These are phyloP conservation scores for Fusarium nematophilum DNA, from an alignment of 2,329 filamentous ascomycete genomes.

Conservation along the genomic window DNA sequence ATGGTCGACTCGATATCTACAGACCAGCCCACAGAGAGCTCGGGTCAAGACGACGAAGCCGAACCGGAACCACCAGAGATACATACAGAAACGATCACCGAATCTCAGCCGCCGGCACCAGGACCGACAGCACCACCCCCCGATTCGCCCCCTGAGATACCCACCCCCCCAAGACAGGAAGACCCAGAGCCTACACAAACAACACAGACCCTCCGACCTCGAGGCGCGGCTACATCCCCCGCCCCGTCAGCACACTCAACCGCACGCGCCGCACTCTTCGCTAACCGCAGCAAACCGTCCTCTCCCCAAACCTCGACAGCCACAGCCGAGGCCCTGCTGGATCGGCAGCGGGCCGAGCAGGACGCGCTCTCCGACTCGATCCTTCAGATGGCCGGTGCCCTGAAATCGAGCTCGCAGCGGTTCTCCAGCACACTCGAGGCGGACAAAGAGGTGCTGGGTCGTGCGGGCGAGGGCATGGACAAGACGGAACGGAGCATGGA, in stretches of 20 bases:
- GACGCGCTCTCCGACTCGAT: constrained; percentile 84
- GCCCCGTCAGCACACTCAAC: constrained; percentile 47
- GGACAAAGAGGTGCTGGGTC: constrained; percentile 76
- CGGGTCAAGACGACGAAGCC: constrained; percentile 42
- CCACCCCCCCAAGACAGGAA: constrained; percentile 16
- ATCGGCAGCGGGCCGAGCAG: constrained; percentile 83
- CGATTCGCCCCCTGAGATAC: constrained; percentile 14
- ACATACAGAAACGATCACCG: constrained; percentile 29
- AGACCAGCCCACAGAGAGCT: constrained; percentile 36
- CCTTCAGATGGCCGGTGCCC: constrained; percentile 79
- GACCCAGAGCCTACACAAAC: constrained; percentile 47
- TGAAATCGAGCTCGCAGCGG: constrained; percentile 79
- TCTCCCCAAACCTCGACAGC: constrained; percentile 57
- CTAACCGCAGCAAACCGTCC: constrained; percentile 51
- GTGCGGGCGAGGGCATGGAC: constrained; percentile 80
- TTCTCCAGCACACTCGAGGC: constrained; percentile 79
- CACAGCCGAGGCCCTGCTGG: constrained; percentile 77
- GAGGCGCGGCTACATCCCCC: constrained; percentile 40
- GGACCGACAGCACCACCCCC: constrained; percentile 16
- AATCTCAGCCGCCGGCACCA: constrained; percentile 18
- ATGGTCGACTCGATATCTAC: constrained; percentile 53
- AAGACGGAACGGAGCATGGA: constrained; percentile 82
- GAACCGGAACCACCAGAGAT: constrained; percentile 62
- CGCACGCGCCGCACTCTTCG: constrained; percentile 59
- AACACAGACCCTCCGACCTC: constrained; percentile 50